A percentile compares a stretch with the other conserved stretches of the same genome.
These are phyloP conservation scores for Diplodia scrobiculata DNA, from an alignment of 2,329 filamentous ascomycete genomes.

Conservation along the genomic window DNA sequence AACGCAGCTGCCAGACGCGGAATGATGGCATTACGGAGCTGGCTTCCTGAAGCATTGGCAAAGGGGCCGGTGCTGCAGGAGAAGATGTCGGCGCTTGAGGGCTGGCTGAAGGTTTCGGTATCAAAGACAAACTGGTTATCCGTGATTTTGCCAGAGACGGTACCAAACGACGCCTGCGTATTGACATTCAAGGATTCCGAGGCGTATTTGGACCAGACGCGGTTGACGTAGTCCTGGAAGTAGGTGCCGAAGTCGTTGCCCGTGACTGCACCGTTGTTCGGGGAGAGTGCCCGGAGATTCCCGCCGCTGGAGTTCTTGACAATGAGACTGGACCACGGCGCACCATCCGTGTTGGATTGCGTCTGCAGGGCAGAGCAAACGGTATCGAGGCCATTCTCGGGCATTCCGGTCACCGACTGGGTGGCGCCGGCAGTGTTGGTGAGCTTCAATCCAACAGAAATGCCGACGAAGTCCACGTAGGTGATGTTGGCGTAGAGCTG, in stretches of 20 bases:
- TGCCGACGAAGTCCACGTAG: conserved; percentile 72
- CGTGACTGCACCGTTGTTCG: conserved; percentile 51
- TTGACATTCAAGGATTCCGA: conserved; percentile 58
- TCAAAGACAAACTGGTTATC: conserved; percentile 49
- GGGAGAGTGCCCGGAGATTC: conserved; percentile 49
- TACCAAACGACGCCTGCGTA: conserved; percentile 64
- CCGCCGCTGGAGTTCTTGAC: conserved; percentile 43
- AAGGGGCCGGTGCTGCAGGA: conserved; percentile 64
- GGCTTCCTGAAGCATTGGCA: conserved; percentile 45
- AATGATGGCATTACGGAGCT: conserved; percentile 60
- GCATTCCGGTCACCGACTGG: conserved; percentile 60
- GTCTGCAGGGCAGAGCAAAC: conserved; percentile 58
- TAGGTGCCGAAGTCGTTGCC: conserved; percentile 56
- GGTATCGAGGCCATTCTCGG: conserved; percentile 57
- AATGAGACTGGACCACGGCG: conserved; percentile 63
- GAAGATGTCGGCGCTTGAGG: conserved; percentile 61
- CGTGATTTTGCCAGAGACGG: conserved; percentile 55
- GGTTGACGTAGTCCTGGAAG: conserved; percentile 56
- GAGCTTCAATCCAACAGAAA: conserved; percentile 52
- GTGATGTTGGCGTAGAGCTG: conserved; percentile 61
- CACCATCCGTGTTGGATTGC: conserved; percentile 60
- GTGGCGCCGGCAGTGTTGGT: conserved; percentile 44
- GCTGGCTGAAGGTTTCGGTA: conserved; percentile 32
- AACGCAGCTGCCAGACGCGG: conserved; percentile 75
- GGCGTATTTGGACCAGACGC: conserved; percentile 55